Evolutionary conservation across 2,329 filamentous ascomycete genomes (phyloP).

Genomic region (Xylariales sp.): DNA sequence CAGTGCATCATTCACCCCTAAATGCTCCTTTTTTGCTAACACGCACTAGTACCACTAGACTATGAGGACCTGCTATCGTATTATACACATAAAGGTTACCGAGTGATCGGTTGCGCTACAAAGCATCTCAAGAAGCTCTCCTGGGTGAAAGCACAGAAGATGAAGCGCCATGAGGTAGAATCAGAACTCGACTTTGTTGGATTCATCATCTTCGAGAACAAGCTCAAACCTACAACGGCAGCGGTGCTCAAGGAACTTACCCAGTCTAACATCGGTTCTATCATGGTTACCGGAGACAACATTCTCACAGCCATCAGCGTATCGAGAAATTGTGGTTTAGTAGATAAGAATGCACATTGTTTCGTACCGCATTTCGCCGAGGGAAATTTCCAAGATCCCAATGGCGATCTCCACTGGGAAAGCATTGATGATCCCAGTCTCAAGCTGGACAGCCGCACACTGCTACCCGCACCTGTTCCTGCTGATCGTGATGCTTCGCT

Average conservation of each 20-base stretch:
- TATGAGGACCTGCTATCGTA: constrained; percentile 85
- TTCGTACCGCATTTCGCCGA: constrained; percentile 87
- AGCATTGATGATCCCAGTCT: constrained; percentile 85
- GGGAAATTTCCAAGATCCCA: constrained; percentile 67
- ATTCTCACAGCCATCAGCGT: constrained; percentile 96
- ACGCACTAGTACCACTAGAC: constrained; percentile 64
- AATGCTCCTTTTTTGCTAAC: not conserved
- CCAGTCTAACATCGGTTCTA: constrained; percentile 76
- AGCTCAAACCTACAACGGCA: constrained; percentile 83
- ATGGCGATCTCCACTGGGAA: constrained; percentile 78
- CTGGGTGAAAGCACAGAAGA: constrained; percentile 93
- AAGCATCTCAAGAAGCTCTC: constrained; percentile 83
- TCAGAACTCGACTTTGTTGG: constrained; percentile 80
- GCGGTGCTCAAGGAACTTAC: constrained; percentile 77
- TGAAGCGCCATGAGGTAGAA: constrained; percentile 83
- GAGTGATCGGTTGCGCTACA: constrained; percentile 91
- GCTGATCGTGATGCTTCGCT: constrained; percentile 73
- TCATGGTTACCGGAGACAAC: constrained; percentile 98
- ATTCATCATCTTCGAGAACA: constrained; percentile 99
- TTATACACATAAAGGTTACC: constrained; percentile 94
- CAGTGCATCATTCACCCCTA: too few relatives aligned
- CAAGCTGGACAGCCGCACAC: constrained; percentile 71
- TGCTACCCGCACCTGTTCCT: constrained; percentile 69
- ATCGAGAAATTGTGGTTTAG: constrained; percentile 79
- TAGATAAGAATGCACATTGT: constrained; percentile 78